A percentile compares a stretch with the other conserved stretches of the same genome.
Evolutionary conservation across 192 early-diverging fungal genomes (phyloP).

Genomic region (Backusella tuberculispora): DNA sequence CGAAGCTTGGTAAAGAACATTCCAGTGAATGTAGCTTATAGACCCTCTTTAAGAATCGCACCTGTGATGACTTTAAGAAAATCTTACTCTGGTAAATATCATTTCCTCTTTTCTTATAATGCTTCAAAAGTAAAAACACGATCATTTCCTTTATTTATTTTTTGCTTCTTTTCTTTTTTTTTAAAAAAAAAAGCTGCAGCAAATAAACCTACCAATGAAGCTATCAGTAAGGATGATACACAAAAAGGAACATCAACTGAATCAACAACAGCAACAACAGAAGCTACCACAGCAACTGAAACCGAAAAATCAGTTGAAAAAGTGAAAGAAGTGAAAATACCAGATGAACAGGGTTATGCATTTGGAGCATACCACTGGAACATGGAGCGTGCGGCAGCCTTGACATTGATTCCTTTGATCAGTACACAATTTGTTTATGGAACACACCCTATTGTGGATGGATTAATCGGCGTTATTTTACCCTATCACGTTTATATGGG

Average conservation of each 20-base stretch:
- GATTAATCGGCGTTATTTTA: slow-evolving; percentile 86
- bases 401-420: slow-evolving; percentile 76
- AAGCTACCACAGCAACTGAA: slow-evolving; percentile 29
- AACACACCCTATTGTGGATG: slow-evolving; percentile 84
- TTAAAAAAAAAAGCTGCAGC: neutral
- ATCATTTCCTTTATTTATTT: neutral
- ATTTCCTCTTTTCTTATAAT: neutral
- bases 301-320: slow-evolving; percentile 30
- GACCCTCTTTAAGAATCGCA: neutral
- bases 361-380: slow-evolving; percentile 93
- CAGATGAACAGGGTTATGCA: slow-evolving; percentile 24
- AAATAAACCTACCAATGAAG: neutral
- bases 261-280: neutral
- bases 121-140: neutral
- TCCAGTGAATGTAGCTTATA: neutral
- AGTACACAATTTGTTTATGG: slow-evolving; percentile 76
- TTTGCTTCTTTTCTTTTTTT: neutral
- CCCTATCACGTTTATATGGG: slow-evolving; percentile 81
- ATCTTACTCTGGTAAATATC: neutral
- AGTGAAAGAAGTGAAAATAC: neutral
- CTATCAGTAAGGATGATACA: neutral
- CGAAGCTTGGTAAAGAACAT: neutral
- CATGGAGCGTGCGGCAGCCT: slow-evolving; percentile 82
- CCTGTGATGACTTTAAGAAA: slow-evolving; percentile 8
- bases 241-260: neutral